phyloP scores from a whole-genome alignment of 805 yeast species.

The Pichia insulana region DNA sequence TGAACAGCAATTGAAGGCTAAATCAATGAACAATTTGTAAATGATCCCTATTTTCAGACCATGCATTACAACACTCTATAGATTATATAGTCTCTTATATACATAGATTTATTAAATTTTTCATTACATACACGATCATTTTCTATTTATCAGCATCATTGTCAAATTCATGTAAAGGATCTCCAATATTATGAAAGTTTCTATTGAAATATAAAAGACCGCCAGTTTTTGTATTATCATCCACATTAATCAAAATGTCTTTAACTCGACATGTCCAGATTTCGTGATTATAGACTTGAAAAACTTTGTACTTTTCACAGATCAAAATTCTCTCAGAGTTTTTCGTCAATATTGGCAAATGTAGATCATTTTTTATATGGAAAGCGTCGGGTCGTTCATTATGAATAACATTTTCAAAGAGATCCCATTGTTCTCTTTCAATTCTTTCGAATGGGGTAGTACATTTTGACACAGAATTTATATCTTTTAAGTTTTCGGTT shows the following conservation, averaged over 20 bases:
- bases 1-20: slow-evolving; percentile 16
- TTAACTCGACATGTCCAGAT: slow-evolving; percentile 79
- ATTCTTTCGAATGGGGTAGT: slow-evolving; percentile 49
- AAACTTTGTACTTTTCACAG: slow-evolving; percentile 45
- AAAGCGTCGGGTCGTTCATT: slow-evolving; percentile 11
- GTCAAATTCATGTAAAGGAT: slow-evolving; percentile 14
- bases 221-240: slow-evolving; percentile 37
- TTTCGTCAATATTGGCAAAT: slow-evolving; percentile 45
- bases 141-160: not conserved
- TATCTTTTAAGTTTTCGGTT: slow-evolving; percentile 10
- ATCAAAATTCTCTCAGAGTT: slow-evolving; percentile 53
- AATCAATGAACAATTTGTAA: not conserved
- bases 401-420: slow-evolving; percentile 20
- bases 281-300: slow-evolving; percentile 75
- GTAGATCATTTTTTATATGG: slow-evolving; percentile 15
- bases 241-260: slow-evolving; percentile 35
- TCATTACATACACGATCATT: no score
- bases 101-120: no score
- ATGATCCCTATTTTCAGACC: no score
- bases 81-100: no score
- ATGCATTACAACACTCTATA: not conserved
- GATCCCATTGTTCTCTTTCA: slow-evolving; percentile 28
- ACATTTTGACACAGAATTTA: slow-evolving; percentile 16
- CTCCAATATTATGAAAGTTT: slow-evolving; percentile 41
- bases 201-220: slow-evolving; percentile 62